Evolutionary conservation across 352 stramenopile species (phyloP).

Genomic region (Phytophthora idaei): DNA sequence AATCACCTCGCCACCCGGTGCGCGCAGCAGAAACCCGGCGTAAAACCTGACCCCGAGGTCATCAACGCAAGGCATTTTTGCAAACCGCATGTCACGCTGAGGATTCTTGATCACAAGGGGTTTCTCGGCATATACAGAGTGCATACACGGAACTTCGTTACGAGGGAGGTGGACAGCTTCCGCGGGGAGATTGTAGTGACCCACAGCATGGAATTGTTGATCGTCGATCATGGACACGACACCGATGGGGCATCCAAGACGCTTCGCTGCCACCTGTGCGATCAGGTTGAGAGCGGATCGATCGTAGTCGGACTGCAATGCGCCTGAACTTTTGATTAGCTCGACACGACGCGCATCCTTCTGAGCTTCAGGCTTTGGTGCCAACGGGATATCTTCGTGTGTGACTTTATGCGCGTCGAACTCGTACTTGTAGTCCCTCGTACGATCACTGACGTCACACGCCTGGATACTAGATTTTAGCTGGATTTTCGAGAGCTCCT

Average conservation of each 20-base stretch:
- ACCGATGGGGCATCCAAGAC: conserved; percentile 57
- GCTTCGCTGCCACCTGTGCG: conserved; percentile 55
- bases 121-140: conserved; percentile 64
- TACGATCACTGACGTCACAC: conserved; percentile 40
- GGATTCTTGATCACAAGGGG: conserved; percentile 70
- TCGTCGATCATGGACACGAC: conserved; percentile 69
- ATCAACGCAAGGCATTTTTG: conserved; percentile 52
- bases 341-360: conserved; percentile 55
- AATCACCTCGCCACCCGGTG: conserved; percentile 53
- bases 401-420: conserved; percentile 43
- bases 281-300: conserved; percentile 55
- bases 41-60: conserved; percentile 67
- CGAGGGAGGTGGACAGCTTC: conserved; percentile 37
- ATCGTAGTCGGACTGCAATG: conserved; percentile 51
- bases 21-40: conserved; percentile 57
- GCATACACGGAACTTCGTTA: conserved; percentile 61
- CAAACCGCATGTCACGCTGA: conserved; percentile 65
- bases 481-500: conserved; percentile 33
- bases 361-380: conserved; percentile 39
- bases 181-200: conserved; percentile 49
- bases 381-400: conserved; percentile 49
- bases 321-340: conserved; percentile 51
- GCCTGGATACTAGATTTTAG: conserved; percentile 23
- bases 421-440: conserved; percentile 55
- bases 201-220: conserved; percentile 54